Evolutionary conservation across 2,329 filamentous ascomycete species (phyloP).

Genomic region (Trichoderma sp.): DNA sequence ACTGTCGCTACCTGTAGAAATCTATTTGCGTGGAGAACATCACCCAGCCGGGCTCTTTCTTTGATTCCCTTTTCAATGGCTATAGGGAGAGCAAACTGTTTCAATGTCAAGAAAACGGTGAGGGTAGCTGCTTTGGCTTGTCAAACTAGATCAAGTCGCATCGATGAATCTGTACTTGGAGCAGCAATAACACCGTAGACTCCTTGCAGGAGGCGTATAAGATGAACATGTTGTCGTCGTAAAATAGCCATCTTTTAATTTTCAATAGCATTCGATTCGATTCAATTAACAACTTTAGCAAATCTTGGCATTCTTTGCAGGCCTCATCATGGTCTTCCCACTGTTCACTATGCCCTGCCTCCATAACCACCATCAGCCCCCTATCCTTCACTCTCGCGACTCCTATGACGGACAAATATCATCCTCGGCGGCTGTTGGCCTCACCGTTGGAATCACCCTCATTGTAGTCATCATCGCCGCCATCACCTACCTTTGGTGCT

Average conservation of each 20-base stretch:
- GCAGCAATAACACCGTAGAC: not conserved
- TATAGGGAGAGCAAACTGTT: slow-evolving; percentile 4
- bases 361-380: not conserved
- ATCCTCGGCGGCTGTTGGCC: slow-evolving; percentile 5
- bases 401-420: slow-evolving; percentile 11
- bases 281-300: not conserved
- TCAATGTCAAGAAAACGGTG: slow-evolving; percentile 7
- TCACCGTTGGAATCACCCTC: slow-evolving; percentile 16
- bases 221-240: not conserved
- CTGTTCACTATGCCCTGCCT: slow-evolving; percentile 19
- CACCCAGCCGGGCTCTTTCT: not conserved
- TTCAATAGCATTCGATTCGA: not conserved
- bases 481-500: slow-evolving; percentile 18
- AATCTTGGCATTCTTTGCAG: not conserved
- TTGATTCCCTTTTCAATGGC: not conserved
- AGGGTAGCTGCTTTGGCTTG: not conserved
- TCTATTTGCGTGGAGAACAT: not conserved
- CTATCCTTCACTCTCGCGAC: not conserved
- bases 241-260: not conserved
- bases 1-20: not conserved
- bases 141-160: not conserved
- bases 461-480: not conserved
- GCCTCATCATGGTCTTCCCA: slow-evolving; percentile 9
- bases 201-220: not conserved
- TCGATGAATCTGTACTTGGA: not conserved